phyloP scores from a whole-genome alignment of 352 stramenopile species.

The Pythium vanterpoolii region DNA sequence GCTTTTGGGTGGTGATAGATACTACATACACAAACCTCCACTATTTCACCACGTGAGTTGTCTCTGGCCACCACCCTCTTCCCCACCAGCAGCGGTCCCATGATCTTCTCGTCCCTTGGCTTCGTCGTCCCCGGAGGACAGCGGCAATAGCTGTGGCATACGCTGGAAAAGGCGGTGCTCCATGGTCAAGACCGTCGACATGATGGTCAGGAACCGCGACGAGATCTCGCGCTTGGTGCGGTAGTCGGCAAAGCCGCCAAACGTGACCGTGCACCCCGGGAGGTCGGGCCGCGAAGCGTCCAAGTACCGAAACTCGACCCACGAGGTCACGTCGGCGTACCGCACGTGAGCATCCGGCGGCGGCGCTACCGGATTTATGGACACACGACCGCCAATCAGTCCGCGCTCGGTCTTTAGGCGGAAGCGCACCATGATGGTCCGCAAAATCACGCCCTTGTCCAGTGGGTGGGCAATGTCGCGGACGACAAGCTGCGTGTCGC shows the following conservation, averaged over 20 bases:
- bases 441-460: constrained; percentile 33
- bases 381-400: constrained; percentile 32
- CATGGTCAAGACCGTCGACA: constrained; percentile 35
- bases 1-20: no score
- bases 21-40: not conserved
- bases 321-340: constrained; percentile 34
- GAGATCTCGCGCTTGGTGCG: constrained; percentile 36
- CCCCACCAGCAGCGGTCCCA: not conserved
- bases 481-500: constrained; percentile 33
- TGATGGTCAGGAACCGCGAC: constrained; percentile 31
- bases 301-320: constrained; percentile 33
- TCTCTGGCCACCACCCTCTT: not conserved
- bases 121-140: not conserved
- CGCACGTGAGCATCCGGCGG: constrained; percentile 18
- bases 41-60: not conserved
- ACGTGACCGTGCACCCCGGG: constrained; percentile 29
- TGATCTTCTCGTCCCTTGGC: not conserved
- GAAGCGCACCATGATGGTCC: constrained; percentile 40
- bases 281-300: constrained; percentile 27
- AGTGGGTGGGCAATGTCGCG: constrained; percentile 40
- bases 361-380: constrained; percentile 30
- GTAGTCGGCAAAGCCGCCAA: constrained; percentile 38
- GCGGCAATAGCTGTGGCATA: constrained; percentile 25
- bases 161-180: constrained; percentile 33
- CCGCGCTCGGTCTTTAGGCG: constrained; percentile 31